Percentiles rank a stretch among this genome's conserved stretches.
These are phyloP conservation scores for Perkinsus chesapeaki DNA, from an alignment of 169 alveolate genomes.

Conservation along the genomic window DNA sequence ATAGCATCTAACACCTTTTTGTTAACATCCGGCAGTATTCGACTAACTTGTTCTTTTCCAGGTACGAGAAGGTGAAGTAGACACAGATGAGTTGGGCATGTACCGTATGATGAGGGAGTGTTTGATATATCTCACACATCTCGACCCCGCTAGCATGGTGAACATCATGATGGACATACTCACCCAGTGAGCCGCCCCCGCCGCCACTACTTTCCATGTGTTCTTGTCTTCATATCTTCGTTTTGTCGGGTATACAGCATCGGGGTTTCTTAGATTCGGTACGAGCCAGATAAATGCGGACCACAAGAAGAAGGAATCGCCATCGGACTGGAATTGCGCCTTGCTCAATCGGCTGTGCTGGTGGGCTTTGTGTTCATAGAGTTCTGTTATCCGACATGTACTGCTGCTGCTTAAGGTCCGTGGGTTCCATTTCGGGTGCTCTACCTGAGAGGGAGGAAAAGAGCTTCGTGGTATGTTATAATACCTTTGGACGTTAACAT, in stretches of 20 bases:
- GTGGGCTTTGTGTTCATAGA: too few species aligned
- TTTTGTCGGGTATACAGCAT: background rate
- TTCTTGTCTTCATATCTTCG: background rate
- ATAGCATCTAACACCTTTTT: background rate
- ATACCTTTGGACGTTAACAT: background rate
- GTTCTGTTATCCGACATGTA: background rate
- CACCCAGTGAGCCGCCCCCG: slow-evolving; percentile 34
- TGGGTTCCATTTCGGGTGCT: slow-evolving; percentile 96
- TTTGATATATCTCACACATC: slow-evolving; percentile 84
- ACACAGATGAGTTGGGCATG: slow-evolving; percentile 90
- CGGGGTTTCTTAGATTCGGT: background rate
- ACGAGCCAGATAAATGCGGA: background rate
- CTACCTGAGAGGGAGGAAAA: slow-evolving; percentile 87
- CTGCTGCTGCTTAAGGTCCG: slow-evolving; percentile 42
- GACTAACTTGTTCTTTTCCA: background rate
- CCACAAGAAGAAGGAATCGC: background rate
- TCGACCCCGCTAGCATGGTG: slow-evolving; percentile 87
- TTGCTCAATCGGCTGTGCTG: background rate
- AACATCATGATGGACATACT: slow-evolving; percentile 77
- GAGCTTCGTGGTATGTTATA: slow-evolving; percentile 85
- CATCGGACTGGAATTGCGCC: background rate
- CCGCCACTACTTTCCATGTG: background rate
- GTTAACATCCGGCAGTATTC: background rate
- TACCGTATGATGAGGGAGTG: slow-evolving; percentile 90
- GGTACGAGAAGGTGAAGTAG: slow-evolving; percentile 56